Evolutionary conservation across 2,329 filamentous ascomycete genomes (phyloP), one percentile per base, ranked within the genome.

Genomic region (Trichophyton schoenleinii): DNA sequence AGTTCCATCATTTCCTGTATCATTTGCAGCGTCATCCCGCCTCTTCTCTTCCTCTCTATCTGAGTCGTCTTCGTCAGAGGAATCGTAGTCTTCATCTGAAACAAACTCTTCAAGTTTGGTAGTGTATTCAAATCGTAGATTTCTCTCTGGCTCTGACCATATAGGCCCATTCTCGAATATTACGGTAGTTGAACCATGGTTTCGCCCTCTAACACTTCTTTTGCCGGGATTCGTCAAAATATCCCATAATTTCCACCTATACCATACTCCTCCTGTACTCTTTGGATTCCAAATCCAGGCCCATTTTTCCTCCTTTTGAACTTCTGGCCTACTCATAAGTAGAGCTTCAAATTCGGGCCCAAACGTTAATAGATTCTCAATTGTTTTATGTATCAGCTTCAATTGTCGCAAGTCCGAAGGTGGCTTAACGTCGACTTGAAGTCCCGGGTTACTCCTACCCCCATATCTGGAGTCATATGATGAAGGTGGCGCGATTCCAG

Each of bases 221-320:
- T 69, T 74, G 2, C 80, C 77, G 0, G 80, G 79, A 3, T 86
- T 85, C 0, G 88, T 91, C n/a, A 92, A 78, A 7, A 92, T 81
- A 67, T 94, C 86, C 88, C 91, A 96, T 52, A 97, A 70, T 52
- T 89, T 84, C 88, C 90, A 97, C 49, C 94, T 85, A 73, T 97
- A 97, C 82, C 91, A 99, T 15, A 95, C 83, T 15, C 87, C 92
- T 28, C 85, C 91, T 64, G 81, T 79, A 68, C 86, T 91, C 66
- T 86, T 82, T 20, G 91, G 82, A 71, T 97, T 87, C 86, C 89
- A 99, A 3, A 99, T 79, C 88, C 91, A 99, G 0, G 91, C 88
- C 85, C 92, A 97, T 66, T 87, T 91, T 72, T 95, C 89, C 63
- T 96, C 89, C 46, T 81, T 82, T 70, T 95, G 89, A 0, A 97